Base-by-base conservation (phyloP, 2,329 filamentous ascomycete genomes). In the Arthrobotrys megalospora region DNA sequence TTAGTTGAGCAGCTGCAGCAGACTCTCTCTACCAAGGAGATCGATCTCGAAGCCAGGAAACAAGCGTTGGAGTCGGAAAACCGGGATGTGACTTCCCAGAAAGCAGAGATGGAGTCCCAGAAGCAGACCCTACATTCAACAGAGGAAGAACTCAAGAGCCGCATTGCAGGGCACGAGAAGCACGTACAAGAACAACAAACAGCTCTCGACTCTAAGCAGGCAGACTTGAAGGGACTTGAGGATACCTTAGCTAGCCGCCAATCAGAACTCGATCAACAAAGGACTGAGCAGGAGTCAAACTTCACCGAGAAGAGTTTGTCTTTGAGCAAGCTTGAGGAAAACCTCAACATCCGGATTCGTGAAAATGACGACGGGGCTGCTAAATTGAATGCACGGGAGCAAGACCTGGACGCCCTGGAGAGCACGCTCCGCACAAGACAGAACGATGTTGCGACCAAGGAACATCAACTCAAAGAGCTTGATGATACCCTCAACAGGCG, bases 271-370 rank as follows among this genome's bases (percentile, higher is more conserved):
- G 48, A 76, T 19, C 28, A 64, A 28, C 43, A 6, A 28, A 68
- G 58, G 43, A 11, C 28, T 28, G 41, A 64, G 34, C 70, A 75
- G 12, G 70, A 75, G 38, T 45, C 52, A n/a, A 36, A 19, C 10
- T 43, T 66, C 60, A 21, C 3, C 14, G 53, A 68, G 36, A 67
- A 53, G 24, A 55, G 24, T 10, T 21, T 48, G 10, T 48, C 60
- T 24, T 21, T 77, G 32, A 58, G 24, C 16, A 66, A 66, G 21
- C 21, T 50, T 10, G 65, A 77, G 45, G 72, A 77, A 7, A 65
- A 52, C 16, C 43, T 75, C 8, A 32, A 66, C 16, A 32, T n/a
- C 19, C 60, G 63, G 2, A 21, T 67, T 21, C 48, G 41, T 14
- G 52, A 60, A 43, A 50, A 64, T 28, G 62, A 62, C 4, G 43